These are phyloP conservation scores for Colletotrichum sp. DNA, from an alignment of 2,329 filamentous ascomycete species.

Conservation along the genomic window DNA sequence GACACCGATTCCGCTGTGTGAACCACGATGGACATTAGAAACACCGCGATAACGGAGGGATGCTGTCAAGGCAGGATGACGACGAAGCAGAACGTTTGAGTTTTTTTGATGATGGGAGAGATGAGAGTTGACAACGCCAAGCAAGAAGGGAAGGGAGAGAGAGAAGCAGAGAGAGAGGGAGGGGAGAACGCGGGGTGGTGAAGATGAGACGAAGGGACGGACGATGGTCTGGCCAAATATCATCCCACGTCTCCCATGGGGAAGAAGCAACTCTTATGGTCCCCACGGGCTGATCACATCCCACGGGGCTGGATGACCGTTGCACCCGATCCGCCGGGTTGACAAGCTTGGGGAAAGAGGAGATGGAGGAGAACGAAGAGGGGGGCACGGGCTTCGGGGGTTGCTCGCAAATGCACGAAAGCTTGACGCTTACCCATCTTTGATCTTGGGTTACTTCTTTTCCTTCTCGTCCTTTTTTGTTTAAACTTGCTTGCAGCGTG, in stretches of 20 bases:
- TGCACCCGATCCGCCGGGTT: conserved; percentile 11
- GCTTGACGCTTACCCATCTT: conserved; percentile 20
- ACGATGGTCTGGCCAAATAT: conserved; percentile 9
- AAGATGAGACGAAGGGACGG: background rate
- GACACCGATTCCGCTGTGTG: conserved; percentile 34
- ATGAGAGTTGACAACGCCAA: background rate
- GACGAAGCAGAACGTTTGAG: background rate
- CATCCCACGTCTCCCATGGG: conserved; percentile 19
- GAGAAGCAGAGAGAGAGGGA: background rate
- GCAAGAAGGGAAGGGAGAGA: background rate
- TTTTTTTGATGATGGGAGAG: background rate
- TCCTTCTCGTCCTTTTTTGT: background rate
- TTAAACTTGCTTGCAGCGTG: background rate
- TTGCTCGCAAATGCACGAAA: background rate
- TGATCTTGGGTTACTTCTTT: background rate
- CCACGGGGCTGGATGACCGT: conserved; percentile 14
- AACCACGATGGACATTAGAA: conserved; percentile 33
- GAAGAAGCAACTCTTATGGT: conserved; percentile 22
- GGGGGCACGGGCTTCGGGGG: background rate
- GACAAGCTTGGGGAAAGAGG: conserved; percentile 4
- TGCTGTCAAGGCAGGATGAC: background rate
- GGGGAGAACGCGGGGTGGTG: background rate
- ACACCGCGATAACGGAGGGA: background rate
- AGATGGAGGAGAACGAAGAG: background rate
- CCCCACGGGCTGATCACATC: conserved; percentile 19